Evolutionary conservation across 2,329 filamentous ascomycete genomes (phyloP), one percentile per base, ranked within the genome.

Genomic region (Trichoderma sp.): DNA sequence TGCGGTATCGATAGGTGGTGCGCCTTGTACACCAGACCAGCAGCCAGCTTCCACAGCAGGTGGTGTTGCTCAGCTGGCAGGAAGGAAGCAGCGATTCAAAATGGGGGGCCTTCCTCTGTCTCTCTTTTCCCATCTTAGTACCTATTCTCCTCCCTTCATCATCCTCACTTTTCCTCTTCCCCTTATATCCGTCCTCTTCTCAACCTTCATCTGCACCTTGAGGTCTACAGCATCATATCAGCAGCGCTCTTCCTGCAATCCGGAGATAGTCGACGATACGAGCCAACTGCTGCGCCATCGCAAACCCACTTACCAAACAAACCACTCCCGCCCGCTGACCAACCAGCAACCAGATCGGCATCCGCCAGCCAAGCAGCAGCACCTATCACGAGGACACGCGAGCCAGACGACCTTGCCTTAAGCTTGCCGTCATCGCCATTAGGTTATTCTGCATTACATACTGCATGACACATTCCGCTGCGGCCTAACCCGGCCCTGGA

Each of bases 321-420:
- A 17, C 24, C 21, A 21, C 26, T 28, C 34, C 34, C 34, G 34
- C 34, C 50, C 57, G 64, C 64, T 66, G 64, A 66, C 64, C 64
- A 66, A 66, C 59, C 64, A 41, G 59, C 59, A 30, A 14, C 10
- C 34, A 3, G 48, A 45, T 45, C 59, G n/a, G 43, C 59, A 43
- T 52, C 26, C 55, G 17, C 64, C 50, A 30, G 48, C 41, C 57
- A 56, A 61, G 54, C 47, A 44, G 64, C 64, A 28, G 21, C 30
- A 28, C 64, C 28, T 58, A 66, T 66, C 64, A 66, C 64, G 64
- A 58, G 64, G 60, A 55, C 59, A 47, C 50, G 39, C 58, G 26
- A 62, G 55, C 56, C 59, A 55, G 59, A 63, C 59, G 59, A 63
- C 59, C 59, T 44, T 39, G 28, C n/a, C 50, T 34, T 34, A 6